These are phyloP conservation scores for Trypanosoma avium DNA, from an alignment of 208 protist genomes.

Conservation along the genomic window DNA sequence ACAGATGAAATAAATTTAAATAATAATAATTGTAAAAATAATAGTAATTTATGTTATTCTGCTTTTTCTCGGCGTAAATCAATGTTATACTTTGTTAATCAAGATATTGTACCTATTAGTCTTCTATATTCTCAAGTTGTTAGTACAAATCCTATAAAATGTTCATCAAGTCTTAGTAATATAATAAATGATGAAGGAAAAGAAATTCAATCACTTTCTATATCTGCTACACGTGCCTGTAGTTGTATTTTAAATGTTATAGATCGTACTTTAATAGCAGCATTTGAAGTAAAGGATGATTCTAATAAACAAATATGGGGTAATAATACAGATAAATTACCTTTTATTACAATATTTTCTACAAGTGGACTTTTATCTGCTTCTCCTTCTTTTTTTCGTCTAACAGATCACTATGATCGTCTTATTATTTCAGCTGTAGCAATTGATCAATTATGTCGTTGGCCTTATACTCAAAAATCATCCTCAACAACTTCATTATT, in stretches of 20 bases:
- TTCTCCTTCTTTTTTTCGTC: slow-evolving; percentile 34
- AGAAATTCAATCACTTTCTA: slow-evolving; percentile 11
- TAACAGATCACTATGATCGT: slow-evolving; percentile 36
- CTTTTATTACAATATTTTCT: slow-evolving; percentile 54
- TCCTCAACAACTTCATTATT: background rate
- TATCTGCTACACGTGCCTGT: slow-evolving; percentile 8
- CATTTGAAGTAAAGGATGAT: slow-evolving; percentile 4
- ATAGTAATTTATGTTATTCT: background rate
- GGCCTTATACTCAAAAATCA: slow-evolving; percentile 9
- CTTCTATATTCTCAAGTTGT: slow-evolving; percentile 23
- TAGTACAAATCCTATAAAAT: background rate
- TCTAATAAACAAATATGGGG: slow-evolving; percentile 17
- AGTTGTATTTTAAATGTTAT: slow-evolving; percentile 23
- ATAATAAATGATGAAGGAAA: background rate
- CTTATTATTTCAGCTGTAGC: slow-evolving; percentile 47
- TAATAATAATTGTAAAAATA: too few relatives aligned
- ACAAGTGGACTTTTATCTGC: slow-evolving; percentile 54
- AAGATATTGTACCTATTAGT: slow-evolving; percentile 44
- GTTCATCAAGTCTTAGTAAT: slow-evolving; percentile 2
- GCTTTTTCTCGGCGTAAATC: slow-evolving; percentile 38
- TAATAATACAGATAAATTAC: background rate
- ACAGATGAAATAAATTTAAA: background rate
- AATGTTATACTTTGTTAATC: slow-evolving; percentile 51
- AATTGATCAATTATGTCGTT: slow-evolving; percentile 41
- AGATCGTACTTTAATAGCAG: slow-evolving; percentile 24